Evolutionary conservation across 345 rosid genomes (phyloP), one percentile per base, ranked within the genome.

Genomic region (Sisymbrium irio): DNA sequence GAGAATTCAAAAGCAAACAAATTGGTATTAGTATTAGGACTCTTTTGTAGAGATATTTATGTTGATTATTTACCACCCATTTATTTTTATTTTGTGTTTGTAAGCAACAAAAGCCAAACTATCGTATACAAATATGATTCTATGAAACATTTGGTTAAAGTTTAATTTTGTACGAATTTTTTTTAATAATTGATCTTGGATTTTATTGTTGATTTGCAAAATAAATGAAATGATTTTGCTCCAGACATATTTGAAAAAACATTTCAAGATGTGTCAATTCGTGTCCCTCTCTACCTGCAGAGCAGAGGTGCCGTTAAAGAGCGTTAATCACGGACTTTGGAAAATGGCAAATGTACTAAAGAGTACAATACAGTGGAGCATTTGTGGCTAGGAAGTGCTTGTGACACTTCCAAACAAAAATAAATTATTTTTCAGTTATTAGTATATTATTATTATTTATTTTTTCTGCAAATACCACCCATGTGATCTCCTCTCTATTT

Each of bases 291-390:
- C 72, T 57, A 74, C 41, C 64, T 57, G 64, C 62, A 62, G 45
- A 53, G 36, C 25, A 50, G 54, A 62, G 41, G 53, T 62, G 62
- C 40, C 25, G 33, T 56, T 65, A 45, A 57, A 65, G 50, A 15
- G 40, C 72, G 78, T 65, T 25, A 74, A 65, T 74, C 59, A 66
- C 78, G 78, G 78, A 74, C 67, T 58, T 74, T 62, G 45, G 45
- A 40, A 62, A 62, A 51, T 32, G 30, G 62, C 42, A 65, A 53
- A 54, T 73, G 77, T 72, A 72, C 76, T 53, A 63, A 53, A 42
- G 64, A 62, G 77, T 73, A 64, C 77, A 65, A 73, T 41, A 25
- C 68, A 51, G 54, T 39, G 45, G 35, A 72, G 62, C 20, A 35
- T 12, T 44, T 74, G 59, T 65, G 72, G 60, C 33, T 40, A 41